A percentile compares a stretch with the other conserved stretches of the same genome.
phyloP scores from a whole-genome alignment of 768 basidiomycete genomes.

The Tylopilus felleus region DNA sequence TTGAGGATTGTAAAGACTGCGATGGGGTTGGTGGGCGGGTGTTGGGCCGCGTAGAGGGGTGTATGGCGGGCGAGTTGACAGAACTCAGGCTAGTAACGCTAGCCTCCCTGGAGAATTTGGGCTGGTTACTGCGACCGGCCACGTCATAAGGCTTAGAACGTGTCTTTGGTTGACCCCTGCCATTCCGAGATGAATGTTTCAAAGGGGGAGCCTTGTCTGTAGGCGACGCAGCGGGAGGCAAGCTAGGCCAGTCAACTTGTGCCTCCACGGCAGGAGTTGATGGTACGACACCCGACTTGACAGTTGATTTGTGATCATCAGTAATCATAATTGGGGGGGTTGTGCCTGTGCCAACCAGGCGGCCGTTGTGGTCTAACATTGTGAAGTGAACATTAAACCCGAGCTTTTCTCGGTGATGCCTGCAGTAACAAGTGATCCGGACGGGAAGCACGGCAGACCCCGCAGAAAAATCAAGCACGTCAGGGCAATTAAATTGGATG shows the following conservation, averaged over 20 bases:
- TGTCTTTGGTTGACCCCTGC: constrained; percentile 50
- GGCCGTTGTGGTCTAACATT: constrained; percentile 75
- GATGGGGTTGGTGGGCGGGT: constrained; percentile 33
- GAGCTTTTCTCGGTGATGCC: constrained; percentile 95
- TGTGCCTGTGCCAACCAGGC: constrained; percentile 74
- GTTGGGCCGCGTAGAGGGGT: constrained; percentile 31
- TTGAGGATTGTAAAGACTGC: constrained; percentile 16
- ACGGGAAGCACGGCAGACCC: constrained; percentile 90
- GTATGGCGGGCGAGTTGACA: constrained; percentile 41
- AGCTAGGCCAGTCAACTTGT: constrained; percentile 52
- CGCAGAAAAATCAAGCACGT: constrained; percentile 81
- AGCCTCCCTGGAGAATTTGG: constrained; percentile 53
- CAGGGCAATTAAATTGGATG: constrained; percentile 93
- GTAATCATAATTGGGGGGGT: constrained; percentile 97
- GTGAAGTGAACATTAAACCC: constrained; percentile 91
- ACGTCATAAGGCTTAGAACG: constrained; percentile 72
- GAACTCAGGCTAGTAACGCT: constrained; percentile 52
- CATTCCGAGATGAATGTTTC: constrained; percentile 43
- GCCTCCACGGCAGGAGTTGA: constrained; percentile 35
- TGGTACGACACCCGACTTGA: constrained; percentile 27
- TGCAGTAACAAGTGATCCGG: constrained; percentile 96
- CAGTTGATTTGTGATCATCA: constrained; percentile 92
- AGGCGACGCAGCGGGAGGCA: constrained; percentile 19
- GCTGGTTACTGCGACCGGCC: constrained; percentile 27
- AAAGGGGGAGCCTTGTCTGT: constrained; percentile 39